phyloP scores from a whole-genome alignment of 2,329 filamentous ascomycete species.

The Geosmithia putterillii region DNA sequence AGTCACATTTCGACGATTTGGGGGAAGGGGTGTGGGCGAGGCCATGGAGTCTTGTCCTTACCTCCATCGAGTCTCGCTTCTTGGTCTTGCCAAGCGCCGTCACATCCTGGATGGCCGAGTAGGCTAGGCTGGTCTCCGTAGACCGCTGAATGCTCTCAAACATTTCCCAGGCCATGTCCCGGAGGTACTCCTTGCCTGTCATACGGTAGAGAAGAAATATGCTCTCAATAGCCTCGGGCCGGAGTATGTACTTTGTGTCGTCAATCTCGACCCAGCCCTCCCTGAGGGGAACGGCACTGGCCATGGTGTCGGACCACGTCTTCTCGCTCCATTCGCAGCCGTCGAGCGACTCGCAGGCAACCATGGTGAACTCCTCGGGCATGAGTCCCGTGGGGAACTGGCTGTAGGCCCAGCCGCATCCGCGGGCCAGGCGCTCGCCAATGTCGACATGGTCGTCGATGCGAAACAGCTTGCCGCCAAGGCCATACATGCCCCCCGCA shows the following conservation, averaged over 20 bases:
- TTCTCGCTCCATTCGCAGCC: constrained; percentile 18
- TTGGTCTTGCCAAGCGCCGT: constrained; percentile 13
- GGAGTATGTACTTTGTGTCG: constrained; percentile 50
- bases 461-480: constrained; percentile 47
- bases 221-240: constrained; percentile 69
- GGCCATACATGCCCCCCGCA: constrained; percentile 53
- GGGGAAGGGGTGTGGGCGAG: constrained; percentile 1
- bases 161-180: constrained; percentile 64
- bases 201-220: constrained; percentile 69
- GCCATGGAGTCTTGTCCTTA: constrained; percentile 1
- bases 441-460: constrained; percentile 41
- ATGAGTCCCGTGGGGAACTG: constrained; percentile 44
- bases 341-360: constrained; percentile 23
- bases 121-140: constrained; percentile 49
- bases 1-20: not conserved
- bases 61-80: constrained; percentile 50
- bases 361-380: constrained; percentile 44
- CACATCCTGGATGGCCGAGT: constrained; percentile 56
- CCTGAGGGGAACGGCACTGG: constrained; percentile 22
- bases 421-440: constrained; percentile 46
- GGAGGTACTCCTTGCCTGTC: constrained; percentile 53
- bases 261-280: constrained; percentile 42
- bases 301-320: constrained; percentile 12
- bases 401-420: constrained; percentile 52
- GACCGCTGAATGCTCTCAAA: constrained; percentile 50